These are phyloP conservation scores for Cryomyces minteri DNA, from an alignment of 495 filamentous ascomycete genomes.

Conservation along the genomic window DNA sequence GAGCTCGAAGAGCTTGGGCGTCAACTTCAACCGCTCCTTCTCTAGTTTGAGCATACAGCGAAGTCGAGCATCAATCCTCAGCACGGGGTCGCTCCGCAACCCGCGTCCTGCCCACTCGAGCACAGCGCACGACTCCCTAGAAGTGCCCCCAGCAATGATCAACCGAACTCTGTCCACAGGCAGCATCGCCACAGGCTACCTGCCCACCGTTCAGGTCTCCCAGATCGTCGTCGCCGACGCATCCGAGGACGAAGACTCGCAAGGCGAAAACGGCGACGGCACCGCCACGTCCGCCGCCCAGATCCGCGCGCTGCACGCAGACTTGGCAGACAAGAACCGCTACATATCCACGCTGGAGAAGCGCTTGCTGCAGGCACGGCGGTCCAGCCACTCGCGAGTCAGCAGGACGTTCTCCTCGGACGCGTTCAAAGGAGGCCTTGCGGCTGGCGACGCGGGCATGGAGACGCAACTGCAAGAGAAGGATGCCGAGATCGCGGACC, in stretches of 20 bases:
- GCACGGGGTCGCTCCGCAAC: conserved; percentile 24
- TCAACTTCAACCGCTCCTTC: conserved; percentile 57
- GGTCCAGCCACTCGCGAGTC: conserved; percentile 74
- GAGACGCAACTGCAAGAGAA: conserved; percentile 62
- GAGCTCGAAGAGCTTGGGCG: conserved; percentile 85
- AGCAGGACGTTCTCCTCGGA: conserved; percentile 27
- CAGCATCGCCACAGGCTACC: conserved; percentile 2
- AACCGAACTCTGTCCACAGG: background rate
- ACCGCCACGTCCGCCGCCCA: conserved; percentile 65
- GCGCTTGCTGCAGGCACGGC: conserved; percentile 73
- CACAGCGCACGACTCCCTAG: conserved; percentile 7
- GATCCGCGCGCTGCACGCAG: conserved; percentile 76
- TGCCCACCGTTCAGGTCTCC: conserved; percentile 5
- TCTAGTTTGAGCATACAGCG: conserved; percentile 50
- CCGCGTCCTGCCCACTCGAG: conserved; percentile 38
- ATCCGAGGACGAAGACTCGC: conserved; percentile 42
- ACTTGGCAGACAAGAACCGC: conserved; percentile 84
- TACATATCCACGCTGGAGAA: conserved; percentile 91
- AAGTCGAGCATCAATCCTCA: conserved; percentile 38
- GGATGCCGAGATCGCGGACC: conserved; percentile 82
- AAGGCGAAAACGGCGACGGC: conserved; percentile 73
- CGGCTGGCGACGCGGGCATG: conserved; percentile 37
- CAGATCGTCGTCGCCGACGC: conserved; percentile 1
- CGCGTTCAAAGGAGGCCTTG: conserved; percentile 23
- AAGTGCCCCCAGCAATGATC: conserved; percentile 1